Evolutionary conservation across 192 early-diverging fungal genomes (phyloP), one percentile per base, ranked within the genome.

Genomic region (Geranomyces variabilis): DNA sequence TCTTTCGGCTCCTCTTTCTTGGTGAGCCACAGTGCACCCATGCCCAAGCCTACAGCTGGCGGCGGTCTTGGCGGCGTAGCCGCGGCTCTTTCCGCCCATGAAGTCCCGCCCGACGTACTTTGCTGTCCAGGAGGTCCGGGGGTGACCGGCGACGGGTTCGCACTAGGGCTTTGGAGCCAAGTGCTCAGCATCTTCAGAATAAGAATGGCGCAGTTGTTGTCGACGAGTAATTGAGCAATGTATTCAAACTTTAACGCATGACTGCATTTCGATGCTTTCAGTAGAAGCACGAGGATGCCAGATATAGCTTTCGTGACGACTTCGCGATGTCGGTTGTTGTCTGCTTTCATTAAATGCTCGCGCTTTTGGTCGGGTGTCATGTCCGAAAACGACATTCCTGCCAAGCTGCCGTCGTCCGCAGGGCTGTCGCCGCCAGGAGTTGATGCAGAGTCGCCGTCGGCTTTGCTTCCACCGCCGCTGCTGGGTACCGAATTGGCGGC

Each of bases 121-220:
- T n/a, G 13, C 22, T 12, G 46, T 13, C 24, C n/a, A 60, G 59
- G 48, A 0, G 47, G 21, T 41, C 21, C 70, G 19, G 43, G 17
- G 4, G 41, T 44, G 30, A 43, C 30, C 9, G 70, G 59, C 9
- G 70, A 36, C 17, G 66, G 66, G 36, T 41, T 3, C 85, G 83
- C 26, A 21, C 36, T 21, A 31, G 80, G 61, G 66, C 77, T 83
- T 55, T 90, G 91, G 24, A 93, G 83, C 53, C 92, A 92, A 63
- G 79, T 73, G 58, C 75, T 80, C n/a, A 94, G 83, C 75, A 94
- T 88, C 69, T 93, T 94, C 12, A 94, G 77, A 33, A 94, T 86
- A 7, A 94, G 70, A 33, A 94, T 85, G n/a, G 92, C 78, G 46
- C 91, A 90, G 53, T 91, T 92, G 22, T 92, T 93, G 72, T 94